These are phyloP conservation scores for Jasminum sambac DNA, from an alignment of 257 asterid genomes.

Conservation along the genomic window DNA sequence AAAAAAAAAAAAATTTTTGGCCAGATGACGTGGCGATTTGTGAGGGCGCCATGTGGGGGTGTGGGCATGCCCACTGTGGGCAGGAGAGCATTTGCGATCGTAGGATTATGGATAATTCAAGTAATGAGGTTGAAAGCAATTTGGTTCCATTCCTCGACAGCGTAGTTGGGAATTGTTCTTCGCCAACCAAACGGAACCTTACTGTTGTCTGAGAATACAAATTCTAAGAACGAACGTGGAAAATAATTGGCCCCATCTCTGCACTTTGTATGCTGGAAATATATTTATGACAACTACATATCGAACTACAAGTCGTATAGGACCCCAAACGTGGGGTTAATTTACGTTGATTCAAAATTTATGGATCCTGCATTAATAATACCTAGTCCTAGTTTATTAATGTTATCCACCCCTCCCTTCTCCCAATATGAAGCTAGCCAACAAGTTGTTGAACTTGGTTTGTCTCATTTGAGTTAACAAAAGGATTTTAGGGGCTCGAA, in stretches of 20 bases:
- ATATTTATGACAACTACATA: neutral
- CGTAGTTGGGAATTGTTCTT: conserved; percentile 24
- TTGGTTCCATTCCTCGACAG: conserved; percentile 11
- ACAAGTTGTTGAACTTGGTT: too few relatives aligned
- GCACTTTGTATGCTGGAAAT: neutral
- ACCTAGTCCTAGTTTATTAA: neutral
- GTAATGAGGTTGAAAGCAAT: too few relatives aligned
- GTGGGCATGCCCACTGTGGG: too few relatives aligned
- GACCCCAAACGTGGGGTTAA: neutral
- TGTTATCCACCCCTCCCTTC: too few relatives aligned
- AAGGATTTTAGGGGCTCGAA: too few relatives aligned
- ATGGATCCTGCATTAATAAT: neutral
- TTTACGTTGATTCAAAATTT: neutral
- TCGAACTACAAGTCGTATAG: neutral
- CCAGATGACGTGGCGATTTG: too few relatives aligned
- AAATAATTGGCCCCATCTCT: conserved; percentile 1
- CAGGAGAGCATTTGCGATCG: too few relatives aligned
- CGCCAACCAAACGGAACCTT: conserved; percentile 49
- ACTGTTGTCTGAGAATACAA: conserved; percentile 29
- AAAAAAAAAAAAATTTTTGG: too few relatives aligned
- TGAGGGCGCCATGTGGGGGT: too few relatives aligned
- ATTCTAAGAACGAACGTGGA: neutral
- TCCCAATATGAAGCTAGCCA: too few relatives aligned
- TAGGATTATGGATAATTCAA: too few relatives aligned
- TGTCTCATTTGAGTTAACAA: too few relatives aligned